Evolutionary conservation across 805 yeast genomes (phyloP).

Genomic region (Yarrowia deformans): DNA sequence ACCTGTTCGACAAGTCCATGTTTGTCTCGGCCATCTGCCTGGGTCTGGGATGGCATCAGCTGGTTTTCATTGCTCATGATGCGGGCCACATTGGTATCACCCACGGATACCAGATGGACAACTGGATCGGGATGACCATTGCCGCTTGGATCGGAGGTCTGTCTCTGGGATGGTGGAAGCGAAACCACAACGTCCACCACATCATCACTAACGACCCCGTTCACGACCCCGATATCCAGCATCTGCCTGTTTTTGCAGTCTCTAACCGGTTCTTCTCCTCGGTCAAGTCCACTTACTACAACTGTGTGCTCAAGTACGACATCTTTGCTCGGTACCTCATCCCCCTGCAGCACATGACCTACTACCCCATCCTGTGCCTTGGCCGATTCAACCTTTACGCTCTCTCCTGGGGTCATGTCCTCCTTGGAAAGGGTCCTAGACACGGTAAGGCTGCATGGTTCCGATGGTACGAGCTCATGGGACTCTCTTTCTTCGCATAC

Average conservation of each 20-base stretch:
- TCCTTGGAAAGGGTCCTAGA: slow-evolving; percentile 79
- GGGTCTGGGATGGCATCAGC: slow-evolving; percentile 88
- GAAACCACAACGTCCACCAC: slow-evolving; percentile 94
- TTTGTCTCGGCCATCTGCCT: slow-evolving; percentile 66
- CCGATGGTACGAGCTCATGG: slow-evolving; percentile 76
- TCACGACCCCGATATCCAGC: slow-evolving; percentile 95
- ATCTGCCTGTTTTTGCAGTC: slow-evolving; percentile 89
- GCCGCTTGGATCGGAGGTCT: slow-evolving; percentile 89
- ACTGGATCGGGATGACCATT: slow-evolving; percentile 70
- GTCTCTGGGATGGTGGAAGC: slow-evolving; percentile 93
- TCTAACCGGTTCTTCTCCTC: slow-evolving; percentile 71
- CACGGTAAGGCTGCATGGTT: slow-evolving; percentile 87
- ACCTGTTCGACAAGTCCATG: slow-evolving; percentile 56
- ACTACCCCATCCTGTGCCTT: slow-evolving; percentile 80
- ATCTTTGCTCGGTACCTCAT: slow-evolving; percentile 63
- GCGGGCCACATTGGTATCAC: slow-evolving; percentile 88
- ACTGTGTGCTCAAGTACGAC: slow-evolving; percentile 71
- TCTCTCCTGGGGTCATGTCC: slow-evolving; percentile 77
- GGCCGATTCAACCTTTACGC: slow-evolving; percentile 88
- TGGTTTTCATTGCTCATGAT: slow-evolving; percentile 87
- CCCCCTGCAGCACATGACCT: slow-evolving; percentile 71
- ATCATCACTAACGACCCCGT: slow-evolving; percentile 90
- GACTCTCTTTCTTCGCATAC: slow-evolving; percentile 71
- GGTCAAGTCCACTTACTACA: slow-evolving; percentile 82
- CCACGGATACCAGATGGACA: slow-evolving; percentile 79